Evolutionary conservation across 208 protist species (phyloP).

Genomic region (Crithidia brevicula): DNA sequence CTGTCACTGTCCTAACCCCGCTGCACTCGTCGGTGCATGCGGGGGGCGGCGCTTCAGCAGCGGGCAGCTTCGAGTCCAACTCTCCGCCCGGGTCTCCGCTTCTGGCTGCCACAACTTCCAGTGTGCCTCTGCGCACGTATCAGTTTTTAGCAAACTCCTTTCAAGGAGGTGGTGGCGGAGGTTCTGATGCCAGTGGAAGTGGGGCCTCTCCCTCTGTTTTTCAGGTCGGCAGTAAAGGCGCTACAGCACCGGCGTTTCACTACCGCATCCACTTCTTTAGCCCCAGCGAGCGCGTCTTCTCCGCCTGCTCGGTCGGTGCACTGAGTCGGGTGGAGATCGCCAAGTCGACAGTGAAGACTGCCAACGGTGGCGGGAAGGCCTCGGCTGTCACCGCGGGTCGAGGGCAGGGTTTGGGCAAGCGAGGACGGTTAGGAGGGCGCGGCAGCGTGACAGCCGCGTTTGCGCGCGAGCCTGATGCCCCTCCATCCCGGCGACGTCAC

Average conservation of each 20-base stretch:
- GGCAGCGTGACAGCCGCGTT: conserved; percentile 10
- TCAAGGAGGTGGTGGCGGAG: neutral
- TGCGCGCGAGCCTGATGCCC: conserved; percentile 16
- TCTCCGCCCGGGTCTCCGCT: conserved; percentile 9
- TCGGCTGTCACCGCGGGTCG: conserved; percentile 3
- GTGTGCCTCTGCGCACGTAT: conserved; percentile 16
- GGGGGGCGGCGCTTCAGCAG: neutral
- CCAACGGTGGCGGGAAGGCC: neutral
- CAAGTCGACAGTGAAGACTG: conserved; percentile 34
- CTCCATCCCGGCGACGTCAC: conserved; percentile 15
- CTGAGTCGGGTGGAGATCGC: conserved; percentile 69
- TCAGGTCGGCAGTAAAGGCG: conserved; percentile 27
- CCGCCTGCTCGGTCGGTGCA: conserved; percentile 73
- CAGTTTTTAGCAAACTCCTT: conserved; percentile 13
- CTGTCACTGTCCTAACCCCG: conserved; percentile 26
- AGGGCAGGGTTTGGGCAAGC: conserved; percentile 15
- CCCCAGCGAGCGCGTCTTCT: conserved; percentile 78
- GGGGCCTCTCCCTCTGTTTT: conserved; percentile 3
- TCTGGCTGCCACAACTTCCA: neutral
- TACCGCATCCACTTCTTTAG: conserved; percentile 70
- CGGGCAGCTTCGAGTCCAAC: neutral
- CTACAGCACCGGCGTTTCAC: conserved; percentile 47
- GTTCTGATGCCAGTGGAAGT: neutral
- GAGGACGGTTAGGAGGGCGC: neutral
- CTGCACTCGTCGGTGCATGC: conserved; percentile 17